Conservation (phyloP, 306 rosid genomes). For the Cicer arietinum region DNA sequence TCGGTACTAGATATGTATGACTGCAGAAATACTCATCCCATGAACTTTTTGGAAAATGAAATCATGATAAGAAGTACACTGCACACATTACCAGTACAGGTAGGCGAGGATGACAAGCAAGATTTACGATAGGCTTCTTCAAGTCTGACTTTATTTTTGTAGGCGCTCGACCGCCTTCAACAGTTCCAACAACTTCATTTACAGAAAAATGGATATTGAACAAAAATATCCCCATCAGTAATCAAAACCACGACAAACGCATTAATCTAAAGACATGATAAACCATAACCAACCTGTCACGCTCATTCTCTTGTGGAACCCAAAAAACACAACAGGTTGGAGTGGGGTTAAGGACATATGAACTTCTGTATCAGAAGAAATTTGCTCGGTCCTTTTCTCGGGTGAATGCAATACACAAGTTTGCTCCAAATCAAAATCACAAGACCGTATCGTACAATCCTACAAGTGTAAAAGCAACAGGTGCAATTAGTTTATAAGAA, state of each 20-base stretch:
- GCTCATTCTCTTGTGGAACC: conserved; percentile 89
- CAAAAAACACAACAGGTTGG: conserved; percentile 92
- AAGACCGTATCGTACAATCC: conserved; percentile 97
- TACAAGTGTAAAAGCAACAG: conserved; percentile 46
- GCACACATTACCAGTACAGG: conserved; percentile 74
- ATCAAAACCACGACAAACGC: conserved; percentile 35
- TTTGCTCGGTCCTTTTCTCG: conserved; percentile 83
- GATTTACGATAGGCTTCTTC: conserved; percentile 91
- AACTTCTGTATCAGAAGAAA: conserved; percentile 89
- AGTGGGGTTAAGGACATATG: conserved; percentile 96
- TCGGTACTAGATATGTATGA: conserved; percentile 2
- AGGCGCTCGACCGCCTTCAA: conserved; percentile 91
- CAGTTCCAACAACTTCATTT: conserved; percentile 92
- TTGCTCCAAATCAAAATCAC: conserved; percentile 98
- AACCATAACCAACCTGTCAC: conserved; percentile 74
- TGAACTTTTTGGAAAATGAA: conserved; percentile 33
- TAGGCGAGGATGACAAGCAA: conserved; percentile 98
- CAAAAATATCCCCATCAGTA: conserved; percentile 24
- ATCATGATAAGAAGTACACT: conserved; percentile 31
- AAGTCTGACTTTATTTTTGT: conserved; percentile 92
- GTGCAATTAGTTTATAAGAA: conserved; percentile 38
- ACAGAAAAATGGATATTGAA: conserved; percentile 45
- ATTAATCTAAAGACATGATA: conserved; percentile 1
- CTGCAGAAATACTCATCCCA: conserved; percentile 8
- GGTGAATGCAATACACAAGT: conserved; percentile 95